Percentiles rank a stretch among this genome's conserved stretches.
phyloP scores from a whole-genome alignment of 306 rosid species.

The Senna tora region DNA sequence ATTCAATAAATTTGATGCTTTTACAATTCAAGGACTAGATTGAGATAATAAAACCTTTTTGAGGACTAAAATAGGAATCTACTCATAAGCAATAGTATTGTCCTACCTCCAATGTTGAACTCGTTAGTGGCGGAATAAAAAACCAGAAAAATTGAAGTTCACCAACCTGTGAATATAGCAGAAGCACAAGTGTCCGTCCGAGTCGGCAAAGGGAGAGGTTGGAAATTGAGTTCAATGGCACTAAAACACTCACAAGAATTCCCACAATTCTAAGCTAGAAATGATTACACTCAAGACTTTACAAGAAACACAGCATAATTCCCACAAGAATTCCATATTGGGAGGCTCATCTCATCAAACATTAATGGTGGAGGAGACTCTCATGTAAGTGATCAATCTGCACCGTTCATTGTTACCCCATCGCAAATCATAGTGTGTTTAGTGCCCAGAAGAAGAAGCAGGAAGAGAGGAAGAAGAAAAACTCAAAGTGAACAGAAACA shows the following conservation, averaged over 20 bases:
- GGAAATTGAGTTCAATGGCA: slow-evolving; percentile 39
- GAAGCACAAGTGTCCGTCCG: slow-evolving; percentile 17
- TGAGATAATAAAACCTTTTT: too few species aligned
- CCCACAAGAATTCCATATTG: slow-evolving; percentile 33
- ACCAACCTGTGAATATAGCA: neutral
- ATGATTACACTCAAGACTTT: slow-evolving; percentile 48
- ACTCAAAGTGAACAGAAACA: too few species aligned
- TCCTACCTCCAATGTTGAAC: neutral
- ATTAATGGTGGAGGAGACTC: slow-evolving; percentile 51
- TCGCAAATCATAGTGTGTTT: slow-evolving; percentile 36
- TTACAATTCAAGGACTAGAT: too few species aligned
- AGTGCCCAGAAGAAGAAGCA: slow-evolving; percentile 31
- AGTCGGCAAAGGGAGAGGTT: slow-evolving; percentile 16
- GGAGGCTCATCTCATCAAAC: slow-evolving; percentile 50
- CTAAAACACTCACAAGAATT: slow-evolving; percentile 38
- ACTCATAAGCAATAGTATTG: neutral
- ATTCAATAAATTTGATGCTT: too few species aligned
- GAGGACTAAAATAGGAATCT: too few species aligned
- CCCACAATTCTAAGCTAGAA: slow-evolving; percentile 6
- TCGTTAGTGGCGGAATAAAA: neutral
- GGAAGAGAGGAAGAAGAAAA: neutral
- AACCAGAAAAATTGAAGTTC: neutral
- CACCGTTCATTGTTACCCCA: slow-evolving; percentile 41
- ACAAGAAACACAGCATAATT: neutral
- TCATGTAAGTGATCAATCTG: slow-evolving; percentile 36